These are phyloP conservation scores for Houttuynia cordata DNA, from an alignment of 164 flowering plant genomes.

Conservation along the genomic window DNA sequence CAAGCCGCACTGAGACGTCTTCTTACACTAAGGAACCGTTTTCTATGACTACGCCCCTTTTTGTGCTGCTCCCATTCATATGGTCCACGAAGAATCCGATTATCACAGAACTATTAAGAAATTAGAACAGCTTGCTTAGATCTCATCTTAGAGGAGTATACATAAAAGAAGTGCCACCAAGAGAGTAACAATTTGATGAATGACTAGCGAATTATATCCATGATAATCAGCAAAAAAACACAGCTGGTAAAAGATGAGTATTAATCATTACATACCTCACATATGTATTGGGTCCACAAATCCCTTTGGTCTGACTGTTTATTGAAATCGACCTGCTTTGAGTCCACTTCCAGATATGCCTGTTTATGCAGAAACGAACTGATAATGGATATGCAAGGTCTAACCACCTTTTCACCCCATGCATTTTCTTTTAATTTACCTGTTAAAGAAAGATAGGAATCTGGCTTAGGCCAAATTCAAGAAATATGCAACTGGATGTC, in stretches of 20 bases:
- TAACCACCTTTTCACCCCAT: slow-evolving; percentile 47
- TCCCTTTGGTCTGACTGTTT: slow-evolving; percentile 32
- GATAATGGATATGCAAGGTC: slow-evolving; percentile 41
- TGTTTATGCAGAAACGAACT: slow-evolving; percentile 34
- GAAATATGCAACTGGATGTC: background rate
- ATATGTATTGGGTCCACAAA: slow-evolving; percentile 73
- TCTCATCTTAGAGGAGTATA: background rate
- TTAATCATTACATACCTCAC: slow-evolving; percentile 42
- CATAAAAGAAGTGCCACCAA: no score
- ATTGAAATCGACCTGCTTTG: slow-evolving; percentile 2
- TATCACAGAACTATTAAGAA: slow-evolving; percentile 57
- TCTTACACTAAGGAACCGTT: slow-evolving; percentile 33
- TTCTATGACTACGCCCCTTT: slow-evolving; percentile 68
- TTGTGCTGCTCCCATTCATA: slow-evolving; percentile 88
- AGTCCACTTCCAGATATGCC: slow-evolving; percentile 1
- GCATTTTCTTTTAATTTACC: slow-evolving; percentile 20
- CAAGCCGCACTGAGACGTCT: slow-evolving; percentile 7
- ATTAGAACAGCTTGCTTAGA: background rate
- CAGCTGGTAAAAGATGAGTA: no score
- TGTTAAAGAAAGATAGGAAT: background rate
- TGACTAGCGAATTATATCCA: no score
- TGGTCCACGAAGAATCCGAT: slow-evolving; percentile 58
- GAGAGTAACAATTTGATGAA: no score
- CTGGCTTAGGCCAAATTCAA: background rate
- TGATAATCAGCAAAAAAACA: no score